Evolutionary conservation across 2,329 filamentous ascomycete species (phyloP).

Genomic region (Claviceps purpurea): DNA sequence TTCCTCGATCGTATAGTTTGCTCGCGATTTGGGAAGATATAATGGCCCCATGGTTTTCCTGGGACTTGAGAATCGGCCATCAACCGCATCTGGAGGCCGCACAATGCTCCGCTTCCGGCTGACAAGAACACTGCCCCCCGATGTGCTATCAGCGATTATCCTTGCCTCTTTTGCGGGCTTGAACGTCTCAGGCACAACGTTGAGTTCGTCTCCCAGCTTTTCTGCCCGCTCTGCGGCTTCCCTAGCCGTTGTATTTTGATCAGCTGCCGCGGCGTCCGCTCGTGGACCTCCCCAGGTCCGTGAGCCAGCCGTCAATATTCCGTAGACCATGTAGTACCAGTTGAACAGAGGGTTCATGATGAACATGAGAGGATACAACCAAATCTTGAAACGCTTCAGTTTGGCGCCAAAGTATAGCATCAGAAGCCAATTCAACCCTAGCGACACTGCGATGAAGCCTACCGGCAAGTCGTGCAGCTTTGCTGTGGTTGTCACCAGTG

Average conservation of each 20-base stretch:
- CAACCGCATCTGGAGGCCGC: conserved; percentile 59
- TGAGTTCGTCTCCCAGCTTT: conserved; percentile 71
- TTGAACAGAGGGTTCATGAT: conserved; percentile 93
- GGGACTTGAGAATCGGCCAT: conserved; percentile 66
- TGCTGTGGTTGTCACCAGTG: conserved; percentile 73
- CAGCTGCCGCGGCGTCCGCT: conserved; percentile 73
- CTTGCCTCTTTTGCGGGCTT: conserved; percentile 42
- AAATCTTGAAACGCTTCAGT: conserved; percentile 80
- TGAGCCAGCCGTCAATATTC: conserved; percentile 87
- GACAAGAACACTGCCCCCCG: conserved; percentile 21
- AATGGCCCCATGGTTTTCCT: conserved; percentile 10
- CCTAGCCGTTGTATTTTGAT: conserved; percentile 60
- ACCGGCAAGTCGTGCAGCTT: conserved; percentile 68
- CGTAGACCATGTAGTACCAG: conserved; percentile 97
- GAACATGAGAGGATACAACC: conserved; percentile 94
- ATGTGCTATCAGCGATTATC: conserved; percentile 16
- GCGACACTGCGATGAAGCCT: conserved; percentile 83
- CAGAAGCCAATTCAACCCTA: conserved; percentile 85
- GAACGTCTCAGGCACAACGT: conserved; percentile 80
- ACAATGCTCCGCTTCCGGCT: conserved; percentile 43
- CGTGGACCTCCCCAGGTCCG: conserved; percentile 91
- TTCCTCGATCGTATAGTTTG: background rate
- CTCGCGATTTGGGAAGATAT: background rate
- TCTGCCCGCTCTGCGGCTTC: conserved; percentile 76
- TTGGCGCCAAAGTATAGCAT: conserved; percentile 93